Conservation (phyloP, 2,329 filamentous ascomycete species). For the Botrytis galanthina region DNA sequence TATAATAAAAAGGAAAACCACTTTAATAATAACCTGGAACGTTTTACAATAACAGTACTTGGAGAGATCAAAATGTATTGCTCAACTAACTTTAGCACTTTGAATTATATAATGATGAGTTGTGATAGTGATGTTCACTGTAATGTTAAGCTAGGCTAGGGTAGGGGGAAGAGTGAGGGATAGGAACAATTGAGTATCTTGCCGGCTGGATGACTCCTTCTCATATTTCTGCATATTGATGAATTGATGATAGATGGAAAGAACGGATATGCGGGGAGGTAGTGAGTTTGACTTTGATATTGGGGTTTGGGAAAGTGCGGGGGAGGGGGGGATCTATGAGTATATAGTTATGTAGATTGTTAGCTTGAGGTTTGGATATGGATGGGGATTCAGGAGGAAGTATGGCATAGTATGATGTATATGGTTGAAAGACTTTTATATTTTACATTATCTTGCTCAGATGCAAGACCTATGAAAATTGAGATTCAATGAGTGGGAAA, state of each 20-base stretch:
- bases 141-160: too few relatives aligned
- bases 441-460: too few relatives aligned
- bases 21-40: neutral
- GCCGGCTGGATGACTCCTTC: neutral
- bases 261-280: fast-evolving
- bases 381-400: too few relatives aligned
- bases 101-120: neutral
- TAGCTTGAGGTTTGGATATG: fast-evolving
- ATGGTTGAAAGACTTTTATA: too few relatives aligned
- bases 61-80: neutral
- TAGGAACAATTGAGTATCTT: neutral
- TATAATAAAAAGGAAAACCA: neutral
- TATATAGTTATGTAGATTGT: fast-evolving
- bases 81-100: neutral
- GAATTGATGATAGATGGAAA: neutral
- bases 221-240: neutral
- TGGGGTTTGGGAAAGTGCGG: neutral
- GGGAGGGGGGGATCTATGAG: neutral
- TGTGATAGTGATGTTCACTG: neutral
- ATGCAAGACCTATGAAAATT: too few relatives aligned
- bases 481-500: too few relatives aligned
- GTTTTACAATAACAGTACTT: neutral
- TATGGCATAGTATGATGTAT: too few relatives aligned
- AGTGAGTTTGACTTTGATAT: neutral
- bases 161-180: neutral